phyloP scores from a whole-genome alignment of 2,329 filamentous ascomycete genomes.

The Trichophyton mentagrophytes region DNA sequence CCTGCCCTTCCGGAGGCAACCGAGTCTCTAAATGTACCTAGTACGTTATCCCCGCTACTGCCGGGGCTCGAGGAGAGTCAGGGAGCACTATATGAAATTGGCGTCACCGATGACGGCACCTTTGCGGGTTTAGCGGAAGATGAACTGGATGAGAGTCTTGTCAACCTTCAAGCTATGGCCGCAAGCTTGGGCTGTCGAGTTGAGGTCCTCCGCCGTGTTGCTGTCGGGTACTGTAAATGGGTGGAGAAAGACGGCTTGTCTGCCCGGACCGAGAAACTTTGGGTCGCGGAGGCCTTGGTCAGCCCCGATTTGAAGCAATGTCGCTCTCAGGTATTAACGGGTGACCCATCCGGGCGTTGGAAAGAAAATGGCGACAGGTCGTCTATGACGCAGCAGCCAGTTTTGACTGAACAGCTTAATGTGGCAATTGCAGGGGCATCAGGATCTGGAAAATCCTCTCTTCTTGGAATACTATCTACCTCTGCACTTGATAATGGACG shows the following conservation, averaged over 20 bases:
- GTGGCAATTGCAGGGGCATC: conserved; percentile 80
- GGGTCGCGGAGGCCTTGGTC: conserved; percentile 85
- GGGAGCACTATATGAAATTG: conserved; percentile 90
- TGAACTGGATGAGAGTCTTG: conserved; percentile 82
- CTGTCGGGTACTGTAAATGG: conserved; percentile 69
- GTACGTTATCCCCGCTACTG: conserved; percentile 42
- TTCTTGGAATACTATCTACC: conserved; percentile 78
- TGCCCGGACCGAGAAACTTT: conserved; percentile 45
- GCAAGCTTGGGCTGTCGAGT: conserved; percentile 79
- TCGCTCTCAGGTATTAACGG: conserved; percentile 19
- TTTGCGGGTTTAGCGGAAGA: conserved; percentile 79
- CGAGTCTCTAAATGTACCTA: conserved; percentile 44
- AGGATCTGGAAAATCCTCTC: conserved; percentile 80
- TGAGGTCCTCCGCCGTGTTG: conserved; percentile 66
- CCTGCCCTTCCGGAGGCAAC: conserved; percentile 58
- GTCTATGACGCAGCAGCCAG: conserved; percentile 8
- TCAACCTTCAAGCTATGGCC: conserved; percentile 79
- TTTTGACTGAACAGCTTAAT: conserved; percentile 43
- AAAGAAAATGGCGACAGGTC: conserved; percentile 3
- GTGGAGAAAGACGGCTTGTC: conserved; percentile 14
- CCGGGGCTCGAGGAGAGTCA: conserved; percentile 83
- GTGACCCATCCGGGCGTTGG: neutral
- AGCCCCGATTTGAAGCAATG: conserved; percentile 48
- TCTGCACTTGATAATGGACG: conserved; percentile 82
- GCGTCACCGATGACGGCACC: conserved; percentile 85